These are phyloP conservation scores for Dinochytrium kinnereticum DNA, from an alignment of 371 early-diverging fungal species.

Conservation along the genomic window DNA sequence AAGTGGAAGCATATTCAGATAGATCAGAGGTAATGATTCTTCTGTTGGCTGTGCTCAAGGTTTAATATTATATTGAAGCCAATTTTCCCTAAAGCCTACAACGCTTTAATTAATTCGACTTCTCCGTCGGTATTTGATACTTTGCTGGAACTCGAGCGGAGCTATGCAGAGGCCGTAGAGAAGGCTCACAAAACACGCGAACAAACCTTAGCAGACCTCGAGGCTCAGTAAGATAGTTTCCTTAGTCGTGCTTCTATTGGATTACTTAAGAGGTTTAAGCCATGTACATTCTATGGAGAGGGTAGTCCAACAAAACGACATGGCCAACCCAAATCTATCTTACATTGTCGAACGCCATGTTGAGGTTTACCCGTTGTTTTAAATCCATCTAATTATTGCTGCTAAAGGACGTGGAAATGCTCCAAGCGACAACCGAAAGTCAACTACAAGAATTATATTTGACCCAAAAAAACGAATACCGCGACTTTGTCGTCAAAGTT, in stretches of 20 bases:
- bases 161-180: constrained; percentile 66
- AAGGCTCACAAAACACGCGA: constrained; percentile 54
- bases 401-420: constrained; percentile 66
- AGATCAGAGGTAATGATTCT: background rate
- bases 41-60: background rate
- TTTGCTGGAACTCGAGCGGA: constrained; percentile 68
- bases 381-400: background rate
- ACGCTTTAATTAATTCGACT: constrained; percentile 69
- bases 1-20: background rate
- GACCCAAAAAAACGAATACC: constrained; percentile 68
- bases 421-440: constrained; percentile 68
- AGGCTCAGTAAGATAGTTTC: constrained; percentile 43
- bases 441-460: constrained; percentile 64
- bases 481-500: constrained; percentile 71
- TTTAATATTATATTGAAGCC: constrained; percentile 8
- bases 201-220: constrained; percentile 50
- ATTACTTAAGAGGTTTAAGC: no score
- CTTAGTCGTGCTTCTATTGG: no score
- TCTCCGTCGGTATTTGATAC: constrained; percentile 68
- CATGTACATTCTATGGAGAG: constrained; percentile 48
- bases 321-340: constrained; percentile 44
- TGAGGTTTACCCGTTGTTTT: background rate
- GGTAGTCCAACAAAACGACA: constrained; percentile 28
- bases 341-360: constrained; percentile 58
- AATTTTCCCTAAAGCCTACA: constrained; percentile 71